These are phyloP conservation scores for Entoloma clypeatum DNA, from an alignment of 1,284 basidiomycete species.

Conservation along the genomic window DNA sequence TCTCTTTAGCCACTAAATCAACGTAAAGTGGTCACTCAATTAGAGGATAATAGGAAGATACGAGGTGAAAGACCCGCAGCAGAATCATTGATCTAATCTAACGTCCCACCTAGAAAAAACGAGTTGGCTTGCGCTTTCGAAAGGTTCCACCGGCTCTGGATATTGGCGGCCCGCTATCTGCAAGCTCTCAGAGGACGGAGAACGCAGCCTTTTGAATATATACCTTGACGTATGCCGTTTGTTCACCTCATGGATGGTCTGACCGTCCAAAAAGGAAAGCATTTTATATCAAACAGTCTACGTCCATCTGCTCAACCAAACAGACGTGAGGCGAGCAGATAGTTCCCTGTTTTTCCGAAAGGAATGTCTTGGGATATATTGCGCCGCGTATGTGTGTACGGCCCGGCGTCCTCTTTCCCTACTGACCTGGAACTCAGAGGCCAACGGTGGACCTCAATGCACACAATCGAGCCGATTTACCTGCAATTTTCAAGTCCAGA, in stretches of 20 bases:
- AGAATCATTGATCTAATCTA: not conserved
- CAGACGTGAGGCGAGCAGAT: constrained; percentile 68
- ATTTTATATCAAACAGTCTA: constrained; percentile 68
- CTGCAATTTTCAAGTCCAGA: constrained; percentile 61
- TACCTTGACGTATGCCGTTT: constrained; percentile 60
- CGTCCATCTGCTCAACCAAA: constrained; percentile 67
- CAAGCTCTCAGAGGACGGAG: constrained; percentile 63
- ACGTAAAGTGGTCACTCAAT: constrained; percentile 42
- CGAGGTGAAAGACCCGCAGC: constrained; percentile 45
- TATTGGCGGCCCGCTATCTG: constrained; percentile 72
- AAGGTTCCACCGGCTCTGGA: constrained; percentile 44
- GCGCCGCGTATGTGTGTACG: constrained; percentile 58
- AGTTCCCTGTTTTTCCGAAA: constrained; percentile 68
- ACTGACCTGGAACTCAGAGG: constrained; percentile 36
- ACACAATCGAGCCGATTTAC: constrained; percentile 63
- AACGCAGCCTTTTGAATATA: constrained; percentile 62
- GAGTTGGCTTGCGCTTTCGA: constrained; percentile 65
- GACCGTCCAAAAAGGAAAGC: constrained; percentile 47
- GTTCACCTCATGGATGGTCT: constrained; percentile 14
- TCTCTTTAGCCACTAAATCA: constrained; percentile 28
- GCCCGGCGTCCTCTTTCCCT: constrained; percentile 11
- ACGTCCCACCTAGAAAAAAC: constrained; percentile 51
- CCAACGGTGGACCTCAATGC: constrained; percentile 56
- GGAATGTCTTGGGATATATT: constrained; percentile 67
- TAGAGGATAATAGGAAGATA: constrained; percentile 47